A percentile compares a stretch with the other conserved stretches of the same genome.
phyloP scores from a whole-genome alignment of 169 alveolate genomes.

The Cryptosporidium muris region DNA sequence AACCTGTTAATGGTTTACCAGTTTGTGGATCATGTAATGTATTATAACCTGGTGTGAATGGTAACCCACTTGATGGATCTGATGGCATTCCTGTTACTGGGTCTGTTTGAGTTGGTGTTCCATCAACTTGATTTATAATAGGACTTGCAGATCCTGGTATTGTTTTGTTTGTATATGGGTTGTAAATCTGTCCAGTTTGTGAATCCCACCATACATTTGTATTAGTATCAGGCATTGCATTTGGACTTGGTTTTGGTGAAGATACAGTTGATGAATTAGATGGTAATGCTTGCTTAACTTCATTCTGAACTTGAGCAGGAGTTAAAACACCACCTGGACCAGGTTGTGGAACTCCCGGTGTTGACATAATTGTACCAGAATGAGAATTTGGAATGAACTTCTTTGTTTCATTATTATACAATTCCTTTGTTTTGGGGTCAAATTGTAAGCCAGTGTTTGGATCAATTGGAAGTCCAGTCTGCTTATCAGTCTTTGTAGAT shows the following conservation, averaged over 20 bases:
- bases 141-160: conserved; percentile 66
- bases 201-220: conserved; percentile 68
- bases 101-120: conserved; percentile 68
- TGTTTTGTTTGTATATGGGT: conserved; percentile 1
- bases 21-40: conserved; percentile 44
- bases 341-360: conserved; percentile 57
- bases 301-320: conserved; percentile 41
- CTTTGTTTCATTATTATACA: conserved; percentile 55
- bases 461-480: conserved; percentile 58
- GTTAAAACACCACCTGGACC: conserved; percentile 54
- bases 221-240: conserved; percentile 43
- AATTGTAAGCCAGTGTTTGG: conserved; percentile 69
- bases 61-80: conserved; percentile 71
- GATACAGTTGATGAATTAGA: background rate
- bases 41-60: conserved; percentile 66
- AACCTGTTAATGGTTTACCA: conserved; percentile 40
- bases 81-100: conserved; percentile 62
- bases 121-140: conserved; percentile 31
- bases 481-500: conserved; percentile 22
- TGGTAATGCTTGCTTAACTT: conserved; percentile 21
- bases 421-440: conserved; percentile 29
- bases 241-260: conserved; percentile 50
- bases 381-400: conserved; percentile 40
- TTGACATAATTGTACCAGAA: conserved; percentile 70
- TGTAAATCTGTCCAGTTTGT: conserved; percentile 34